Evolutionary conservation across 306 rosid species (phyloP).

Genomic region (Cicer chorassanicum): DNA sequence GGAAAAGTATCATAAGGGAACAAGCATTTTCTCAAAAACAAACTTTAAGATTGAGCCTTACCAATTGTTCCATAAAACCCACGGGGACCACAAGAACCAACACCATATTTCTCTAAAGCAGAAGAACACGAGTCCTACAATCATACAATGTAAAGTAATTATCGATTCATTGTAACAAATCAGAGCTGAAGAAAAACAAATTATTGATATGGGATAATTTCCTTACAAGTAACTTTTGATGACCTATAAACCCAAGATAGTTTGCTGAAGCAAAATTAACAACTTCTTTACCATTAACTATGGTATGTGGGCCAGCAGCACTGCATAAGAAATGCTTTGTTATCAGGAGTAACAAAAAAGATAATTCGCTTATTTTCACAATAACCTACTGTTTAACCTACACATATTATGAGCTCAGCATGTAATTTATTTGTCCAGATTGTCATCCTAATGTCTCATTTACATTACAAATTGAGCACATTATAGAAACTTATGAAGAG

Average conservation of each 20-base stretch:
- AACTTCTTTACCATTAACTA: constrained; percentile 82
- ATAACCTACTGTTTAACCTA: constrained; percentile 27
- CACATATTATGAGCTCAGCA: background rate
- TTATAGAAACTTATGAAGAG: background rate
- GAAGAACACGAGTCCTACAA: constrained; percentile 87
- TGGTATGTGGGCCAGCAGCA: constrained; percentile 92
- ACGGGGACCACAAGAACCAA: constrained; percentile 99
- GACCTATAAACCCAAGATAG: constrained; percentile 94
- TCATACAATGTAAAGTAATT: constrained; percentile 60
- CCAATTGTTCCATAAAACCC: constrained; percentile 98
- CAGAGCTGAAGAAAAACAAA: constrained; percentile 4
- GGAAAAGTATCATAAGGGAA: constrained; percentile 36
- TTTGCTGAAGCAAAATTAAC: constrained; percentile 97
- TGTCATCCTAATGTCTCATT: constrained; percentile 22
- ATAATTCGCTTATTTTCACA: constrained; percentile 17
- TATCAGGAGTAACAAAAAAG: constrained; percentile 25
- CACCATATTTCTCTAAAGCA: constrained; percentile 97
- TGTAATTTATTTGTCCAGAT: background rate
- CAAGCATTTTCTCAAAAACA: constrained; percentile 18
- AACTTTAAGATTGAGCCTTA: constrained; percentile 49
- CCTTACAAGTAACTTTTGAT: constrained; percentile 82
- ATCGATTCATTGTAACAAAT: constrained; percentile 38
- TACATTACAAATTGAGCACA: constrained; percentile 27
- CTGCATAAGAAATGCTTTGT: constrained; percentile 61
- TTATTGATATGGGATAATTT: constrained; percentile 34